Evolutionary conservation across 2,329 filamentous ascomycete species (phyloP), one percentile per base, ranked within the genome.

Genomic region (Ceratocystis colombiana): DNA sequence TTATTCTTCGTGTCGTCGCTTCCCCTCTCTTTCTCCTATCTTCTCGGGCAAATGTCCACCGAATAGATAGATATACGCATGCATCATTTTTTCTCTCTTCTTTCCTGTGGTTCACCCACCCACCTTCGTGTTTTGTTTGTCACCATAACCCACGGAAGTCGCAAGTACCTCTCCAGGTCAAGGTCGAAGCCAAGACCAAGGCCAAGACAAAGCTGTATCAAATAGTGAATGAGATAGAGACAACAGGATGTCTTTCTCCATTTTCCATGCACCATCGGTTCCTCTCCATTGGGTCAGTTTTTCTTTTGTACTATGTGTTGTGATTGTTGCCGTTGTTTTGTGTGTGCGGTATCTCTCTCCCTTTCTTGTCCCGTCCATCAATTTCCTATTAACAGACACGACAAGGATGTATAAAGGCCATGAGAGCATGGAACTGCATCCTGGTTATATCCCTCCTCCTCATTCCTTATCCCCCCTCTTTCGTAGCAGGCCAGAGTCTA

Each of bases 241-340:
- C 28, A 59, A 59, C 55, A 37, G 55, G 55, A 59, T 59, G 55
- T 37, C 28, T 59, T 59, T 59, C 55, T 59, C 55, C 28, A 59
- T 59, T 59, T 37, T 37, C 28, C 8, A 59, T 59, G 55, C 55
- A 37, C 55, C 55, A 37, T 62, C 61, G 61, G 33, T 33, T 46
- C 61, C 22, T 45, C 41, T 62, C 33, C 61, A 45, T 46, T 62
- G 37, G 61, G 33, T 44, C 37, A 37, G 37, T 59, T 59, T 59
- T 59, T 30, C 25, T 37, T 37, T 22, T 30, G 28, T 20, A 8
- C 6, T 22, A 7, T 63, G 61, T 63, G 15, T 15, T 25, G 22
- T 55, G 28, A 53, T 22, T 25, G 12, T 64, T 7, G 30, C 28
- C 28, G 44, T 37, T 17, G 30, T 22, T 48, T n/a, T 63, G 61